Percentiles rank a stretch among this genome's conserved stretches.
phyloP scores from a whole-genome alignment of 345 rosid species.

The Conringia planisiliqua region DNA sequence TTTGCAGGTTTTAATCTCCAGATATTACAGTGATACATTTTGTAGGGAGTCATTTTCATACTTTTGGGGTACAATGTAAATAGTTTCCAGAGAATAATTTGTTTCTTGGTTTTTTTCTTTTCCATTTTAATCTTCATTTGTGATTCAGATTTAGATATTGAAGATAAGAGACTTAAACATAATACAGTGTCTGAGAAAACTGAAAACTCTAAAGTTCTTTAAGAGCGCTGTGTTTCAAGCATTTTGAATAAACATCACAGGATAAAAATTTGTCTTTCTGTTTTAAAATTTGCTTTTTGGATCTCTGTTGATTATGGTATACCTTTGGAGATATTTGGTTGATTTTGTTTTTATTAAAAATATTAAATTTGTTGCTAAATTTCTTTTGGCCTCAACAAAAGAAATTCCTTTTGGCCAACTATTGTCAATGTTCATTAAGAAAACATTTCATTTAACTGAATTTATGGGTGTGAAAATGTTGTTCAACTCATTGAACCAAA shows the following conservation, averaged over 20 bases:
- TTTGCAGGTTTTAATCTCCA: not conserved
- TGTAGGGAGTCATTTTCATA: conserved; percentile 20
- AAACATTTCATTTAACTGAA: not conserved
- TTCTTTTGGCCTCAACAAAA: not conserved
- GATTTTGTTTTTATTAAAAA: not conserved
- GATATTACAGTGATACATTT: not conserved
- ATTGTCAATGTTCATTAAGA: conserved; percentile 21
- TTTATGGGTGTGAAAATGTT: conserved; percentile 11
- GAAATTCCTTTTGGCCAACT: conserved; percentile 20
- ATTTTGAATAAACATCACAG: not conserved
- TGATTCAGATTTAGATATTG: conserved; percentile 14
- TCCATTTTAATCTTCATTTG: not conserved
- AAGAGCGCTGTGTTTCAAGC: not conserved
- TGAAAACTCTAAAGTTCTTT: not conserved
- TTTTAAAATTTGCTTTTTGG: not conserved
- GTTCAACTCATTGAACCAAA: conserved; percentile 20
- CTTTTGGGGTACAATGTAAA: conserved; percentile 30
- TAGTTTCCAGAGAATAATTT: conserved; percentile 26
- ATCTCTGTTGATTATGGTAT: not conserved
- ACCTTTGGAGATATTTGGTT: not conserved
- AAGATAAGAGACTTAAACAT: not conserved
- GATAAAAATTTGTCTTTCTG: not conserved
- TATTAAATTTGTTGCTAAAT: not conserved
- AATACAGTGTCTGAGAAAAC: not conserved
- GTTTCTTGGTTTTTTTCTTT: conserved; percentile 6